phyloP scores from a whole-genome alignment of 1,139 yeast genomes.

The Pichia sp. region DNA sequence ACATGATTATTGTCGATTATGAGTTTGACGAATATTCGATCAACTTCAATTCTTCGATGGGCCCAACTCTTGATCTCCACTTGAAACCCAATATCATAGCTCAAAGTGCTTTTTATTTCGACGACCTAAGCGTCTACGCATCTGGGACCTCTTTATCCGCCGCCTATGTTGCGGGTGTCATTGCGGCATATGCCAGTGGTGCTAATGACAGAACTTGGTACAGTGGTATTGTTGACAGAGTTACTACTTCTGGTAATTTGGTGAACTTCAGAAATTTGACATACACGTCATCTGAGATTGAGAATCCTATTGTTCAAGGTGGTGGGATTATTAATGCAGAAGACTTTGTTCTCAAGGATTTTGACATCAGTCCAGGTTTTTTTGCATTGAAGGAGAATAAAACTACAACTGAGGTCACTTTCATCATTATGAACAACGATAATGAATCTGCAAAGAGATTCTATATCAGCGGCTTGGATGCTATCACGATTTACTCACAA shows the following conservation, averaged over 20 bases:
- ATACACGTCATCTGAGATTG: background rate
- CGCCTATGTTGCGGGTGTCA: conserved; percentile 5
- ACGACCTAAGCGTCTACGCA: background rate
- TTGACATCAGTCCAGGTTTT: conserved; percentile 5
- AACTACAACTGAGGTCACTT: background rate
- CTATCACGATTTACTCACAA: conserved; percentile 7
- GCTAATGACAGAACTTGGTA: background rate
- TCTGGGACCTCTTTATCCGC: conserved; percentile 10
- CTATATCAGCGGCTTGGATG: background rate
- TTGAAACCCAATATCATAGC: conserved; percentile 10
- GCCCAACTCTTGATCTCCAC: conserved; percentile 8
- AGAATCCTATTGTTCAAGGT: conserved; percentile 9
- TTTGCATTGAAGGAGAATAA: conserved; percentile 4
- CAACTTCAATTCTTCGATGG: conserved; percentile 6
- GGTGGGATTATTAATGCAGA: conserved; percentile 8
- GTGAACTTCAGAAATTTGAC: conserved; percentile 3
- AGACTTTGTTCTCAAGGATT: background rate
- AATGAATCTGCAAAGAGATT: background rate
- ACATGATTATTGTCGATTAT: background rate
- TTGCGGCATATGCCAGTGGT: conserved; percentile 3
- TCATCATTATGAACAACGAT: conserved; percentile 1
- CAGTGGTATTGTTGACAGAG: background rate
- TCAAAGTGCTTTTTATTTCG: conserved; percentile 6
- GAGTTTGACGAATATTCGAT: background rate
- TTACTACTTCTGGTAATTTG: conserved; percentile 5